Percentiles rank a stretch among this genome's conserved stretches.
Conservation (phyloP, 2,329 filamentous ascomycete species). For the Rutstroemia sp. region DNA sequence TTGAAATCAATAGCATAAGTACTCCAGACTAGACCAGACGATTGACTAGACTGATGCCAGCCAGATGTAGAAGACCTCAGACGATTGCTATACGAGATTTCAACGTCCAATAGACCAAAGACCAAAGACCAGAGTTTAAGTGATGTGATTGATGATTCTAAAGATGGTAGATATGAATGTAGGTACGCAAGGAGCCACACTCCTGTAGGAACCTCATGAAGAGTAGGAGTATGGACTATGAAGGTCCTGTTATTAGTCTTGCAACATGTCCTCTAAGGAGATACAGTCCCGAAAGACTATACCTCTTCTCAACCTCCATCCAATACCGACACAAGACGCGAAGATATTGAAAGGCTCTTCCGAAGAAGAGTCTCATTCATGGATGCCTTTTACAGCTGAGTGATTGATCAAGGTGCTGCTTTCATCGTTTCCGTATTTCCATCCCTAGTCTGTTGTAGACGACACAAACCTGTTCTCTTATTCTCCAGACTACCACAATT, state of each 20-base stretch:
- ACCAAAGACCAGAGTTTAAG: neutral
- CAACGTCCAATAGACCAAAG: too few species aligned
- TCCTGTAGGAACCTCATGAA: conserved; percentile 34
- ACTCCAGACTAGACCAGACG: too few species aligned
- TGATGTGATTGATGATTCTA: neutral
- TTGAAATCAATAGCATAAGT: too few species aligned
- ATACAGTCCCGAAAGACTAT: conserved; percentile 26
- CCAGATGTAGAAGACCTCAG: too few species aligned
- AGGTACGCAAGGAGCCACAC: conserved; percentile 46
- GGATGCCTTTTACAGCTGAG: conserved; percentile 35
- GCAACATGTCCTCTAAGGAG: conserved; percentile 36
- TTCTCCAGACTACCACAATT: too few species aligned
- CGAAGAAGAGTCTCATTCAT: conserved; percentile 35
- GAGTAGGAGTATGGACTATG: conserved; percentile 47
- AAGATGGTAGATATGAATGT: conserved; percentile 29
- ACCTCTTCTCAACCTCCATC: conserved; percentile 35
- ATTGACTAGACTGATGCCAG: too few species aligned
- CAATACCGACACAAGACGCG: conserved; percentile 39
- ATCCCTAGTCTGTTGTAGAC: too few species aligned
- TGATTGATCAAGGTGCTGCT: conserved; percentile 35
- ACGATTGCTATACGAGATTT: too few species aligned
- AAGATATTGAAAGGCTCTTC: conserved; percentile 35
- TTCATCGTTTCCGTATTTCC: too few species aligned
- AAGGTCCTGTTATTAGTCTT: conserved; percentile 40
- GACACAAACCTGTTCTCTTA: too few species aligned